Base-by-base conservation (phyloP, 331 rosid genomes). In the Malus hybrid region DNA sequence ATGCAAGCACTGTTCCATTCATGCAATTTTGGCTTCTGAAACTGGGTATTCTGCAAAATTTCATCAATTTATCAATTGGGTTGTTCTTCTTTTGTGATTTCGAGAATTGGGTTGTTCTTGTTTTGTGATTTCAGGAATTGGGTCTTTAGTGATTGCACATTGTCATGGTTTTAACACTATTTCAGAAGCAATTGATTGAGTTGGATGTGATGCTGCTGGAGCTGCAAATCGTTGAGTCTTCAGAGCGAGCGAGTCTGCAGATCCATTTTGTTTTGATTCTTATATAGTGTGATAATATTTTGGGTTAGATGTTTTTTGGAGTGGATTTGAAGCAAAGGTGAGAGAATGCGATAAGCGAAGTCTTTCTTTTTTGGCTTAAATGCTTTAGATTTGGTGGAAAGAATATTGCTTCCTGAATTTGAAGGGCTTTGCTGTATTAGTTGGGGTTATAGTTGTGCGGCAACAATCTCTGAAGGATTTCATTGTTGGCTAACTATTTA, bases 1-100 rank as follows among this genome's bases (percentile, higher is more conserved):
- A 10, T 26, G 14, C 18, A 68, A 52, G 63, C 60, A 84, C 88
- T 88, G 96, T 90, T 90, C 80, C 86, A 88, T 92, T 78, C 72
- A 44, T 71, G 76, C 33, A 77, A 74, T 50, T 32, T 61, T 32
- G 72, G 66, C 58, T 66, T 52, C 42, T 55, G 55, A 29, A 56
- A 66, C 2, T 63, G 44, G 55, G 33, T 16, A 14, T 72, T 60
- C 33, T 55, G 75, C 70, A 60, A 44, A 61, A 73, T 44, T 71
- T 75, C 67, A 32, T 55, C 32, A 28, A 58, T 22, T 28, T 29
- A 15, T 61, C 72, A 32, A 60, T 32, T 58, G 63, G 78, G 52
- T 36, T 58, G 63, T 70, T 32, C 33, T 32, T 32, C 5, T 32
- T 4, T 32, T 28, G 33, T 32, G 33, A 32, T 32, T 32, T 32